Evolutionary conservation across 2,329 filamentous ascomycete genomes (phyloP), one percentile per base, ranked within the genome.

Genomic region (Trichophyton schoenleinii): DNA sequence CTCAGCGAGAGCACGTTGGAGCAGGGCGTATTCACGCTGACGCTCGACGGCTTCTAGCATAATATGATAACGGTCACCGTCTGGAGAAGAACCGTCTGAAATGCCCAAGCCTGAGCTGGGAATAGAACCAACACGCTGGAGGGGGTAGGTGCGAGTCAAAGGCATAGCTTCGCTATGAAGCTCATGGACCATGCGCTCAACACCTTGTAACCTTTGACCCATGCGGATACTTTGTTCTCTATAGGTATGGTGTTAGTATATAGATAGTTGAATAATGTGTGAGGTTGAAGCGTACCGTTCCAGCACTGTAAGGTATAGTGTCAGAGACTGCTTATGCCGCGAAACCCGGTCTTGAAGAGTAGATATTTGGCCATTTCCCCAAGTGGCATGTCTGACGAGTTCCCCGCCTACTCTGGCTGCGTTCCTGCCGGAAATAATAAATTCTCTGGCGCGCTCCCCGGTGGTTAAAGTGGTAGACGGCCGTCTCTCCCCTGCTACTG

Each of bases 251-350:
- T 25, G 15, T 31, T 13, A 53, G 22, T 31, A 31, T n/a, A 31
- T 25, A 53, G 7, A 13, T 28, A 1, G 13, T 6, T 6, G 3
- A 3, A 6, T 31, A 44, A 25, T 15, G 15, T 53, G n/a, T 53
- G 13, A 13, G 6, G 49, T 53, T 53, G 22, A 11, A 53, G 28
- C 62, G 8, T 57, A 64, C 64, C 63, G 61, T 53, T 64, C 59
- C 9, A 65, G 57, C 18, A 65, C 62, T 31, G 64, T 62, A 18
- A 65, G 61, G 38, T 65, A 65, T 1, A 65, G 63, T 0, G 42
- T 38, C 28, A 63, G 44, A 9, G 64, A 63, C 41, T 63, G 64
- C 28, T 63, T 59, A 52, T 65, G 64, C 3, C 60, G 61, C 9
- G 61, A 41, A 57, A 65, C 49, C 31, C 60, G 64, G 15, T 60